Percentiles rank a stretch among this genome's conserved stretches.
Conservation (phyloP, 2,329 filamentous ascomycete species). For the Alternaria sp. region DNA sequence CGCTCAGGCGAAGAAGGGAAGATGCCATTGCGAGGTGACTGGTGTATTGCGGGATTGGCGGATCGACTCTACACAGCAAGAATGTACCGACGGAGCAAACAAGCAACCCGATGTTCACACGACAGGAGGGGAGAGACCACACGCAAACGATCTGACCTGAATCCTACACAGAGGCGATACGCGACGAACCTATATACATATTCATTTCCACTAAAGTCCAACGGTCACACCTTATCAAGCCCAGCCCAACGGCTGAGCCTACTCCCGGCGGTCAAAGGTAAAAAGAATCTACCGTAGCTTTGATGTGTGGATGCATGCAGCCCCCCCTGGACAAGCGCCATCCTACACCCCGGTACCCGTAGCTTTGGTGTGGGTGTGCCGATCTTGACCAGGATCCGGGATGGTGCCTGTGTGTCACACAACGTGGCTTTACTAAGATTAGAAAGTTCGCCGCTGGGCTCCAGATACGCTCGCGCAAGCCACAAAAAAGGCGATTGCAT, state of each 20-base stretch:
- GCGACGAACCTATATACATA: slow-evolving; percentile 7
- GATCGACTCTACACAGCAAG: background rate
- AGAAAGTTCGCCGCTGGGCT: slow-evolving; percentile 12
- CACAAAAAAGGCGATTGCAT: background rate
- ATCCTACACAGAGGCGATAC: background rate
- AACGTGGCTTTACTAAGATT: slow-evolving; percentile 10
- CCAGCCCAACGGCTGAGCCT: background rate
- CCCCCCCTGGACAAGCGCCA: background rate
- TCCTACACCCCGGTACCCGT: background rate
- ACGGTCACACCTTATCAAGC: background rate
- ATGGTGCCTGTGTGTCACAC: background rate
- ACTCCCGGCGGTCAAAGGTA: slow-evolving; percentile 3
- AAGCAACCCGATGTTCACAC: background rate
- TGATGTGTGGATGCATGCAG: background rate
- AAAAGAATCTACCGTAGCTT: background rate
- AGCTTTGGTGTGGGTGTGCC: background rate
- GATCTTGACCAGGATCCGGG: background rate
- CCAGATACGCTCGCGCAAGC: background rate
- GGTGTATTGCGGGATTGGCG: background rate
- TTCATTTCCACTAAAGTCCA: background rate
- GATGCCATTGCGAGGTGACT: slow-evolving; percentile 17
- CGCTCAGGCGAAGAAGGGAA: slow-evolving; percentile 27
- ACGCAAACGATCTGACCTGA: background rate
- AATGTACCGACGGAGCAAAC: background rate
- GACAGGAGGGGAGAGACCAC: background rate